Base-by-base conservation (phyloP, 1,284 basidiomycete species). In the Cryptococcus neoformans region DNA sequence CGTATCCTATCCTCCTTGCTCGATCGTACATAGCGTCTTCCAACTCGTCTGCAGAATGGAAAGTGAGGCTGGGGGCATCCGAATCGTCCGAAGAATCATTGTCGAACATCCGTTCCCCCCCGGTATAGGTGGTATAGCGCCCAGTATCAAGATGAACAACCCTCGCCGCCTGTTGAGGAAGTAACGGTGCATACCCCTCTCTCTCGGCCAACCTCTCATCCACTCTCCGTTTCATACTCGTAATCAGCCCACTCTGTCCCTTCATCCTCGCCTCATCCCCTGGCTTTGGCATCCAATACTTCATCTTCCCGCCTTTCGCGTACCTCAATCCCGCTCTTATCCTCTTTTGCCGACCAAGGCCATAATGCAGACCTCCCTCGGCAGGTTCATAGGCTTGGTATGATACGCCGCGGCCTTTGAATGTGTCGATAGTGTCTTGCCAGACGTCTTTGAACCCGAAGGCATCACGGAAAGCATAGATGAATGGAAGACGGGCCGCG, bases 301-400 rank as follows among this genome's bases (percentile, higher is more conserved):
- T 94, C 56, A 81, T 82, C 72, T 87, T 85, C 0, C 95, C 94
- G 16, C 92, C 92, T 50, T 88, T 84, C 44, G 87, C 86, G 71
- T 99, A 99, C 4, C 96, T 83, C 48, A 99, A 79, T 0, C 95
- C 95, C 0, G 93, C 92, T 37, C 87, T 81, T 55, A 96, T 93
- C 2, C 93, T 83, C 42, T 86, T 80, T 55, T 91, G 89, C 21
- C 92, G 81, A 0, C 89, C 92, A 2, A 82, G 81, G 16, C 92
- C 92, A 62, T 90, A 62, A 68, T 99, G 95, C 67, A 98, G 86
- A 49, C 86, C 86, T 0, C 93, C 93, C 72, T 97, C 92, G 41
- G 89, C 90, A 1, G 95, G 94, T 71, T 99, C 95, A 71, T 95
- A 98, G 41, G 89, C 89, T 56, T 92, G 87, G 77, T 99, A 99